Percentiles rank a stretch among this genome's conserved stretches.
Evolutionary conservation across 257 asterid genomes (phyloP).

Genomic region (Salvia rosmarinus): DNA sequence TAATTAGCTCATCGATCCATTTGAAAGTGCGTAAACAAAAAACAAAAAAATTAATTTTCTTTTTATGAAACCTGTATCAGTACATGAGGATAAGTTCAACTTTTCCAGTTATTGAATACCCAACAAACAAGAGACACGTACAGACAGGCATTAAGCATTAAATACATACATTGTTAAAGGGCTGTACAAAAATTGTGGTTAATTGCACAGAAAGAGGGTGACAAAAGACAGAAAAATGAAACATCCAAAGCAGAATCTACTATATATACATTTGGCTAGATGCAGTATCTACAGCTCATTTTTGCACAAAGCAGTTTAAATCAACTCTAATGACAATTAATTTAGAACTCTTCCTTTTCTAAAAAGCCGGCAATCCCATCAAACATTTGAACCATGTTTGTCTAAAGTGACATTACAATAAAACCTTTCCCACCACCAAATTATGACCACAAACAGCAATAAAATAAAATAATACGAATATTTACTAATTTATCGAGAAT

Average conservation of each 20-base stretch:
- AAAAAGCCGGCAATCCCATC: conserved; percentile 30
- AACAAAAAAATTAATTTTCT: neutral
- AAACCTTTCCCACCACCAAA: neutral
- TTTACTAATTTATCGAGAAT: too few relatives aligned
- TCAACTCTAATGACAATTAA: neutral
- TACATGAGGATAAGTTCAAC: conserved; percentile 24
- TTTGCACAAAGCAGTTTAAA: neutral
- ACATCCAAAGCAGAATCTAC: neutral
- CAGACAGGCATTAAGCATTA: too few relatives aligned
- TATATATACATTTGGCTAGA: neutral
- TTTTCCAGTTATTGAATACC: conserved; percentile 4
- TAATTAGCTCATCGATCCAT: neutral
- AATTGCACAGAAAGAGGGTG: too few relatives aligned
- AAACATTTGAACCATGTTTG: conserved; percentile 11
- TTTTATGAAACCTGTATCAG: neutral
- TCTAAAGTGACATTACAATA: conserved; percentile 20
- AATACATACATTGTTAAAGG: too few relatives aligned
- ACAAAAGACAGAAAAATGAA: neutral
- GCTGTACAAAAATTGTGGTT: too few relatives aligned
- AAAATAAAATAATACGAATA: too few relatives aligned
- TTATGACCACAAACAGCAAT: too few relatives aligned
- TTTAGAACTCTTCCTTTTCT: too few relatives aligned
- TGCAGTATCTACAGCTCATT: neutral
- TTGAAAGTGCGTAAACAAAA: neutral
- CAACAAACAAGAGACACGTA: conserved; percentile 26